Conservation (phyloP, 331 rosid genomes). For the Quercus lobata region DNA sequence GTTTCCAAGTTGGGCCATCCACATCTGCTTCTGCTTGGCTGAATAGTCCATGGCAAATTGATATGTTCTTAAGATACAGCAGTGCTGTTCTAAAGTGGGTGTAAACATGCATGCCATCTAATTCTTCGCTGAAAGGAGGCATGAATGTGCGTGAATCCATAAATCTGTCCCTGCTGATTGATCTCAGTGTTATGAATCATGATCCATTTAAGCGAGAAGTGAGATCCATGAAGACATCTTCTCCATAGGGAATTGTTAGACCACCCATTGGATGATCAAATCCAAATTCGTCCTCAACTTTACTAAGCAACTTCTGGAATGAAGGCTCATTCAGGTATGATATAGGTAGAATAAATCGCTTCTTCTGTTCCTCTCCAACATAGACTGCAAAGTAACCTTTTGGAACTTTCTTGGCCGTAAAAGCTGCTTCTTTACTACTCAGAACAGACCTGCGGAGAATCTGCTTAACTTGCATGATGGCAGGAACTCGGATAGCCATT, state of each 20-base stretch:
- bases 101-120: neutral
- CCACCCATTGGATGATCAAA: slow-evolving; percentile 43
- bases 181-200: neutral
- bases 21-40: neutral
- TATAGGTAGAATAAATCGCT: slow-evolving; percentile 28
- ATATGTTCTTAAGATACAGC: neutral
- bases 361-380: slow-evolving; percentile 31
- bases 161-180: neutral
- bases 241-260: slow-evolving; percentile 36
- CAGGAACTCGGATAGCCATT: slow-evolving; percentile 17
- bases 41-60: neutral
- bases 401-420: slow-evolving; percentile 10
- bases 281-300: slow-evolving; percentile 36
- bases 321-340: slow-evolving; percentile 30
- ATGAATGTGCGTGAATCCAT: neutral
- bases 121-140: neutral
- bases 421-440: slow-evolving; percentile 1
- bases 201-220: slow-evolving; percentile 16
- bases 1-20: neutral
- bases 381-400: slow-evolving; percentile 30
- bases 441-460: slow-evolving; percentile 2
- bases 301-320: slow-evolving; percentile 24
- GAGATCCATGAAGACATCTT: slow-evolving; percentile 23
- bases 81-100: neutral
- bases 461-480: slow-evolving; percentile 12